Base-by-base conservation (phyloP, 495 filamentous ascomycete genomes). In the Penicillium cosmopolitanum region DNA sequence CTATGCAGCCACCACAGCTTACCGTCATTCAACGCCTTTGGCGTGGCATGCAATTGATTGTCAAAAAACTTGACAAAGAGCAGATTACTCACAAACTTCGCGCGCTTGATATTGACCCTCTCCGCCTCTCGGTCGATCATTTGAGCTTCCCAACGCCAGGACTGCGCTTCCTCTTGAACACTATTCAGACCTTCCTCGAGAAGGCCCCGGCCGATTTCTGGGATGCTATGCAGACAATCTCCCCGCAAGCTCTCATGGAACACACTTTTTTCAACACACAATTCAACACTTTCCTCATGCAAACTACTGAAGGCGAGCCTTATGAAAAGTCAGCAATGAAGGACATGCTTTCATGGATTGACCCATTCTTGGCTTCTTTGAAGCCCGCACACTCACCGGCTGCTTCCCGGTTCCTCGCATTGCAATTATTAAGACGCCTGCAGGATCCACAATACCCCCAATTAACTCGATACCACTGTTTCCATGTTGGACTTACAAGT, bases 151-250 rank as follows among this genome's bases (percentile, higher is more conserved):
- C 84, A 46, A 85, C 81, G 1, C 77, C 81, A 3, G 80, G 85
- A 11, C 75, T 96, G 50, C 72, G 79, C 11, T 76, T 85, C 60
- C 73, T 93, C 5, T 66, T 95, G 28, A 82, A 85, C 57, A 85
- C 85, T 1, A 84, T 95, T 50, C 80, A 82, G 31, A 78, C 71
- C 10, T 78, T 96, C 13, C 74, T 97, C 44, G 83, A 86, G 56
- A 89, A 89, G 57, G 88, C 90, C 0, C 82, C 90, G 0, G 82
- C 80, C 44, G 88, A 89, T 56, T 96, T 96, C 64, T 96, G 93
- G 93, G 87, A 88, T 61, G 89, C 91, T 1, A 89, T 92, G 77
- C 89, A 89, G 33, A 81, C 88, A 15, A 89, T 92, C 47, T 88
- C 89, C 2, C 87, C 91, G 7, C 84, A 86, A 33, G 80, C 85